Evolutionary conservation across 2,329 filamentous ascomycete species (phyloP).

Genomic region (Aspergillus awamori): DNA sequence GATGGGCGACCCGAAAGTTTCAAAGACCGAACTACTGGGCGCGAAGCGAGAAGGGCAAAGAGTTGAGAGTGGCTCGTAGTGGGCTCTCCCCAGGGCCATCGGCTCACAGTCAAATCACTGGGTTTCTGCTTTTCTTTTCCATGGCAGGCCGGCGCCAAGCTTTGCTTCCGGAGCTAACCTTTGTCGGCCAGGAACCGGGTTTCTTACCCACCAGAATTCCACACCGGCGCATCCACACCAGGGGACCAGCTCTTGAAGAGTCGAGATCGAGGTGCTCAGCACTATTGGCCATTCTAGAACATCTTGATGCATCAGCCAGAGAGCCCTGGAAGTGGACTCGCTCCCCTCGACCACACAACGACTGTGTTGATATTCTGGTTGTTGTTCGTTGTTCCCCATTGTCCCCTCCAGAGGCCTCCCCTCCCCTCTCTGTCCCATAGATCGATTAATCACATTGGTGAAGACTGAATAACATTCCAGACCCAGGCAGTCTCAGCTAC

Average conservation of each 20-base stretch:
- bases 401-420: not conserved
- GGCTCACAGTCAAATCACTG: too few relatives aligned
- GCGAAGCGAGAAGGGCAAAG: not conserved
- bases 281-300: slow-evolving; percentile 8
- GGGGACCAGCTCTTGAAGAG: not conserved
- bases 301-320: not conserved
- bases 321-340: not conserved
- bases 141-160: slow-evolving; percentile 20
- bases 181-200: slow-evolving; percentile 8
- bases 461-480: not conserved
- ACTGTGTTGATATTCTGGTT: not conserved
- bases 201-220: slow-evolving; percentile 11
- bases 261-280: not conserved
- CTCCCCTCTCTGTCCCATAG: slow-evolving; percentile 2
- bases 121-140: not conserved
- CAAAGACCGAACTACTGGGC: not conserved
- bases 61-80: slow-evolving; percentile 5
- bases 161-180: slow-evolving; percentile 17
- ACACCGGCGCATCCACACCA: not conserved
- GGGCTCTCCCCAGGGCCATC: too few relatives aligned
- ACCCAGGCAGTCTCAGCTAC: not conserved
- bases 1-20: not conserved
- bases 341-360: not conserved
- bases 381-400: slow-evolving; percentile 9
- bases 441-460: not conserved